Evolutionary conservation across 2,329 filamentous ascomycete species (phyloP), one percentile per base, ranked within the genome.

Genomic region (Didymella segeticola): DNA sequence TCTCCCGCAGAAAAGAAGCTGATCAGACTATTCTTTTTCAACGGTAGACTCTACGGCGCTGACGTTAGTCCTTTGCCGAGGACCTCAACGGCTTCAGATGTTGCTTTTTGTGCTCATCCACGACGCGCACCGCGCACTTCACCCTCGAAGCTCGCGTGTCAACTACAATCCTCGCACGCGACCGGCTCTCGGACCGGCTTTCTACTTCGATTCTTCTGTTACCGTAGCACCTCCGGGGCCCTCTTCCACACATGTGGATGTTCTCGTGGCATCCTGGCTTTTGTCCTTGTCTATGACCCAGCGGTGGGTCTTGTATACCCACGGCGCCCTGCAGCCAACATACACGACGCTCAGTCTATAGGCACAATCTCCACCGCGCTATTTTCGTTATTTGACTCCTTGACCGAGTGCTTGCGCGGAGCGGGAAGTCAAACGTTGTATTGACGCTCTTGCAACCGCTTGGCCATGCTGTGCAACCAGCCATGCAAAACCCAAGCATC

Each of bases 191-290:
- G 45, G 45, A 15, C 19, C 31, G 34, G 20, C 25, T 34, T 10
- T 38, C 12, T 12, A 26, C 22, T 49, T 54, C 45, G 33, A 45
- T 45, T 27, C 26, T 54, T 48, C 51, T 41, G 51, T 54, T 54
- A 49, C 48, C 48, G 48, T 46, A 45, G 14, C 42, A 52, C 45
- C 15, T 43, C 39, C 14, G 19, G 27, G 27, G 14, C 34, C 22
- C 22, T 25, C 14, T 31, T 42, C 41, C 45, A 41, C 23, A 27
- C 20, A 14, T 37, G 19, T 45, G 51, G 51, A 46, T 8, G 31
- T 49, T 54, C 51, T 54, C 51, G 45, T 54, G 51, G 51, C 45
- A 54, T 41, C 51, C 51, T 33, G 29, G 51, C 22, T 25, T 27
- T 10, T 17, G 20, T 27, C 27, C 17, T 19, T 30, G 27, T 29